Evolutionary conservation across 352 stramenopile species (phyloP), one percentile per base, ranked within the genome.

Genomic region (Globisporangium abappressorium): DNA sequence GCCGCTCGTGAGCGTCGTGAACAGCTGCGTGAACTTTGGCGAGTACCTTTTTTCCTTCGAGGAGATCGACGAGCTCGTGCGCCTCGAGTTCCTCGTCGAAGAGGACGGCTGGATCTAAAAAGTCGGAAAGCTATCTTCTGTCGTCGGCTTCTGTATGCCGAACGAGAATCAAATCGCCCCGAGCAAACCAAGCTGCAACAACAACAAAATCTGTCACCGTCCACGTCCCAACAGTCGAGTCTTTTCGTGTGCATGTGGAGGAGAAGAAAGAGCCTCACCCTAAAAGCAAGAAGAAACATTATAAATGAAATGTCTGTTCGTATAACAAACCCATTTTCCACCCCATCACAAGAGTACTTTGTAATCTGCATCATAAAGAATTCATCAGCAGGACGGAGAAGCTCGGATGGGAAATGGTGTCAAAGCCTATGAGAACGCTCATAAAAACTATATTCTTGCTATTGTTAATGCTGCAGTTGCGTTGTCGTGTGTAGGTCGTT

Each of bases 71-170:
- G 81, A 93, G 57, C 72, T 93, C 57, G 82, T 90, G 53, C 84
- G 76, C 34, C 78, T 93, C 58, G 79, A 93, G 79, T 90, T 91
- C 68, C 80, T 93, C 62, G 83, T 92, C 1, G 85, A 93, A 68
- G 85, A 93, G 69, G 85, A 93, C 70, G 85, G 85, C 36, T 93
- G 85, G 85, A 91, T 93, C 62, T 93, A 89, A 83, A 47, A 18
- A 26, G 4, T 8, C 33, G 5, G 1, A 54, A 18, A 54, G 2
- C 47, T 28, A 1, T 49, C 41, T n/a, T 49, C 41, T 5, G 5
- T n/a, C 41, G 41, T 49, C 41, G 41, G 1, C 41, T 49, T 11
- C 15, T 22, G 14, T 49, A 20, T 49, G 41, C 41, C n/a, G 41
- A 49, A 49, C 20, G 41, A 49, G 41, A 49, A n/a, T 49, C 15